Percentiles rank a stretch among this genome's conserved stretches.
These are phyloP conservation scores for Neurospora hispaniola DNA, from an alignment of 495 filamentous ascomycete species.

Conservation along the genomic window DNA sequence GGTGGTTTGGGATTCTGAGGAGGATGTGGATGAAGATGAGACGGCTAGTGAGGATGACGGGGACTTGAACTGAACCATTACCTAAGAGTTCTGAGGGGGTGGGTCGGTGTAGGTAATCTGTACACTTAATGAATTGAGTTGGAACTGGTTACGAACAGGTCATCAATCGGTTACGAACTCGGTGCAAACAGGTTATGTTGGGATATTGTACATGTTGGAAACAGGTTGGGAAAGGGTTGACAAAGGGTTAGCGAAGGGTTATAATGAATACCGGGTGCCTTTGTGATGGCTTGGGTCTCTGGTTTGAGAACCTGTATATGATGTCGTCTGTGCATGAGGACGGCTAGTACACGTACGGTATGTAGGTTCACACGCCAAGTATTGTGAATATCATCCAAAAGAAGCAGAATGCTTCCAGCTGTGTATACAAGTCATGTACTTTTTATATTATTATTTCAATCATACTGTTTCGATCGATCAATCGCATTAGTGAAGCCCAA, in stretches of 20 bases:
- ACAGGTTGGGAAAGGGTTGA: background rate
- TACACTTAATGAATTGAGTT: background rate
- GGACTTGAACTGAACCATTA: background rate
- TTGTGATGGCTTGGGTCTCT: background rate
- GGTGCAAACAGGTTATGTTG: background rate
- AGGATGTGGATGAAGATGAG: constrained; percentile 9
- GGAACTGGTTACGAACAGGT: background rate
- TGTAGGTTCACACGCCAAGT: background rate
- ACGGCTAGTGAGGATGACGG: background rate
- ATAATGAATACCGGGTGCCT: background rate
- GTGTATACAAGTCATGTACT: background rate
- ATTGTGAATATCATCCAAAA: background rate
- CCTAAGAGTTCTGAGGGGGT: background rate
- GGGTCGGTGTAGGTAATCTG: background rate
- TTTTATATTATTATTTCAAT: background rate
- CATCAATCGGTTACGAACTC: background rate
- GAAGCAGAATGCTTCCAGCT: background rate
- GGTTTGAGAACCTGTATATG: background rate
- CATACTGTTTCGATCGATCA: background rate
- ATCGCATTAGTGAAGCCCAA: background rate
- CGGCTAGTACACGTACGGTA: too few species aligned
- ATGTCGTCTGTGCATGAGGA: background rate
- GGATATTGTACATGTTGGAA: background rate
- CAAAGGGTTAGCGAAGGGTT: background rate
- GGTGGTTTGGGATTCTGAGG: constrained; percentile 35